phyloP scores from a whole-genome alignment of 306 rosid species.

The Vigna angularis region DNA sequence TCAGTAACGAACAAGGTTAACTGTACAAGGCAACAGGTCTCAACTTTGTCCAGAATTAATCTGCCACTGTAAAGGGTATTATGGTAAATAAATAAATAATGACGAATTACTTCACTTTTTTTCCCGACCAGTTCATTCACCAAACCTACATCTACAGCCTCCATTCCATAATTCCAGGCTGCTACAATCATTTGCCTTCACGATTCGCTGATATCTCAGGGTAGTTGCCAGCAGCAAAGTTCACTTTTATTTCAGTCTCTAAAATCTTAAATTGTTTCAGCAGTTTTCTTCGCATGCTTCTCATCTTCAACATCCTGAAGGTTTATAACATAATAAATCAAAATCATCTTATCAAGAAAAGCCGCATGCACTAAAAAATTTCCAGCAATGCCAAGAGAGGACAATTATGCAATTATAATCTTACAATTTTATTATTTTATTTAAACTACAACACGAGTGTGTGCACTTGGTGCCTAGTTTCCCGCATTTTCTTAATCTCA shows the following conservation, averaged over 20 bases:
- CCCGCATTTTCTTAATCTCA: neutral
- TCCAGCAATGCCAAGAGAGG: slow-evolving; percentile 12
- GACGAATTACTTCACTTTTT: slow-evolving; percentile 39
- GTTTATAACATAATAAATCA: slow-evolving; percentile 24
- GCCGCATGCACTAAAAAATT: neutral
- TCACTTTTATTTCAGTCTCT: slow-evolving; percentile 40
- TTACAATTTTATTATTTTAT: neutral
- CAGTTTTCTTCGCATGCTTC: slow-evolving; percentile 56
- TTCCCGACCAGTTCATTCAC: slow-evolving; percentile 38
- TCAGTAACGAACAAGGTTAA: slow-evolving; percentile 41
- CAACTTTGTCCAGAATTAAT: slow-evolving; percentile 30
- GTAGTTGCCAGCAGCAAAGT: slow-evolving; percentile 42
- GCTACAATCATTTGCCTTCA: slow-evolving; percentile 36
- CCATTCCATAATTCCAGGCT: slow-evolving; percentile 32
- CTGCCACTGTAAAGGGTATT: slow-evolving; percentile 41
- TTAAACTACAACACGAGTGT: neutral
- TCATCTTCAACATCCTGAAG: slow-evolving; percentile 95
- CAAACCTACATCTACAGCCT: slow-evolving; percentile 48
- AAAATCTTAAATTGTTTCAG: slow-evolving; percentile 43
- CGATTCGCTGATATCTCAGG: slow-evolving; percentile 24
- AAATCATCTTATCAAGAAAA: slow-evolving; percentile 19
- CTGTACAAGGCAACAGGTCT: slow-evolving; percentile 62
- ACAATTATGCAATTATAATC: slow-evolving; percentile 15
- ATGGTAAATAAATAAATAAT: slow-evolving; percentile 49
- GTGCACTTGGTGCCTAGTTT: slow-evolving; percentile 9